Evolutionary conservation across 176 grass and related monocot species (phyloP), one percentile per base, ranked within the genome.

Genomic region (Cenchrus purpureus): DNA sequence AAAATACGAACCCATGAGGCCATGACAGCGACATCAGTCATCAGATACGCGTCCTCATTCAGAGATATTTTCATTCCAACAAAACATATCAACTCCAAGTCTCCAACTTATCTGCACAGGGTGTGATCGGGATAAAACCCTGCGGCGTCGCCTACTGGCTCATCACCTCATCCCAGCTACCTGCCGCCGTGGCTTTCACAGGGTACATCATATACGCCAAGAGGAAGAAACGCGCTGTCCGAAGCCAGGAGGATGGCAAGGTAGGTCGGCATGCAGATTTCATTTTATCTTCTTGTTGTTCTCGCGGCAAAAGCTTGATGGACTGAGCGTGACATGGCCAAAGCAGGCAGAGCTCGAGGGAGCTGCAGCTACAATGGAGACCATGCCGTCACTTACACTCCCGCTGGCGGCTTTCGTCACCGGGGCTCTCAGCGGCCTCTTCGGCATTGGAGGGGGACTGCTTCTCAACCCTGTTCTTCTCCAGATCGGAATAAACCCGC

Each of bases 401-500:
- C 88, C 93, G 7, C 16, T 86, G 8, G 87, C 76, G 3, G 93
- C 91, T 1, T 83, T 98, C 14, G 81, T 93, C 80, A 95, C 95
- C 0, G 95, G 95, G 10, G 83, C 68, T 77, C 79, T 98, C 20
- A 93, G 95, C 49, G 93, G 95, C 62, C 90, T 98, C 73, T 98
- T 95, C 51, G 95, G 93, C 70, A 95, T 98, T 45, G 92, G 95
- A 4, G 95, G 95, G n/a, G 91, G 92, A 0, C 73, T 98, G 13
- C 87, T 98, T 68, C 84, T 95, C 7, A 98, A 92, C 82, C 95
- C 95, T 17, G 85, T 91, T 32, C 91, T 98, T 68, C 89, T 98
- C 57, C 91, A 93, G 25, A 98, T 98, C 8, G 95, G 95, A 14
- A 74, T 98, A 51, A 84, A 83, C 40, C 95, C 93, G 0, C 83